Evolutionary conservation across 768 basidiomycete genomes (phyloP).

Genomic region (Lanmaoa pseudosensibilis): DNA sequence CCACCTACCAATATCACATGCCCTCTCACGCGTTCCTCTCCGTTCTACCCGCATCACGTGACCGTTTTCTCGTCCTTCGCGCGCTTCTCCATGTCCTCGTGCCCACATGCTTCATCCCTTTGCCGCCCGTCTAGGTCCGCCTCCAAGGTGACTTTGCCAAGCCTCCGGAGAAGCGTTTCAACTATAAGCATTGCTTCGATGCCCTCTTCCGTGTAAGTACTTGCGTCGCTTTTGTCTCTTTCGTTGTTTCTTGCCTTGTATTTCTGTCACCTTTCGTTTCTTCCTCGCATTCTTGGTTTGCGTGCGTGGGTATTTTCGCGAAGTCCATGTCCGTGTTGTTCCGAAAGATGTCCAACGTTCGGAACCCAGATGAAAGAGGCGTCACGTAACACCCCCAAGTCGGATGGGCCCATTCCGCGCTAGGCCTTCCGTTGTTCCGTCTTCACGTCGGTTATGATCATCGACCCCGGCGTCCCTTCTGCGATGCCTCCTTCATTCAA

Average conservation of each 20-base stretch:
- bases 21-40: constrained; percentile 8
- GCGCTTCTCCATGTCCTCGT: neutral
- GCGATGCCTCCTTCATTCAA: neutral
- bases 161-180: constrained; percentile 82
- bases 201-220: constrained; percentile 81
- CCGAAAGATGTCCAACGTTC: neutral
- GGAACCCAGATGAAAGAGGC: neutral
- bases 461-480: neutral
- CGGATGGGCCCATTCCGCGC: neutral
- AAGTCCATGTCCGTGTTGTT: constrained; percentile 1
- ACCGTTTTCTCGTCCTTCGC: neutral
- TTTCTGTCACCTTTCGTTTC: neutral
- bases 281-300: neutral
- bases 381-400: neutral
- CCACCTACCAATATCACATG: constrained; percentile 14
- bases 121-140: constrained; percentile 48
- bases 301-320: neutral
- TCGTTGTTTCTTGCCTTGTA: neutral
- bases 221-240: neutral
- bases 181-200: constrained; percentile 88
- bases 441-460: neutral
- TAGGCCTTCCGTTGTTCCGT: neutral
- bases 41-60: constrained; percentile 16
- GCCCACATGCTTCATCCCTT: neutral
- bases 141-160: constrained; percentile 92